Conservation (phyloP, 805 yeast species). For the Pichia membranifaciens region DNA sequence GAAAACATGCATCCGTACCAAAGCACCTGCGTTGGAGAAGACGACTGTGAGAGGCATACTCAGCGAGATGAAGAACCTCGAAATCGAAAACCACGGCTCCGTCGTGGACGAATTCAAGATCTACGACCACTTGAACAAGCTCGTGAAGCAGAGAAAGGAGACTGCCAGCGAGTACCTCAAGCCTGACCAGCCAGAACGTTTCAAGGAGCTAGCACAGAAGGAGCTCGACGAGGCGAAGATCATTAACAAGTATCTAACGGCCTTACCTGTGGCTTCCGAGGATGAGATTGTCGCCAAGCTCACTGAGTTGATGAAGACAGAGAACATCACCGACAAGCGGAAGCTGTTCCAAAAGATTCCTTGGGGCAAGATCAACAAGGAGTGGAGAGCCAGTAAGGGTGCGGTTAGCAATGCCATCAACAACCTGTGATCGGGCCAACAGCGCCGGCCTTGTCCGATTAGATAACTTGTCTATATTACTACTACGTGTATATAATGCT, state of each 20-base stretch:
- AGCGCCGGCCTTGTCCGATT: too few relatives aligned
- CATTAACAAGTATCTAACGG: slow-evolving; percentile 29
- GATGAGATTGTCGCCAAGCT: slow-evolving; percentile 32
- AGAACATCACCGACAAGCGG: slow-evolving; percentile 22
- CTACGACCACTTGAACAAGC: slow-evolving; percentile 30
- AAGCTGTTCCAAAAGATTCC: slow-evolving; percentile 30
- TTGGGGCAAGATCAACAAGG: slow-evolving; percentile 29
- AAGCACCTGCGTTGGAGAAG: slow-evolving; percentile 32
- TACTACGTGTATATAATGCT: background rate
- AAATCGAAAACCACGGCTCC: slow-evolving; percentile 27
- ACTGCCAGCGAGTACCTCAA: slow-evolving; percentile 34
- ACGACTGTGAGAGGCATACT: slow-evolving; percentile 36
- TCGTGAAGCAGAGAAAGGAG: slow-evolving; percentile 36
- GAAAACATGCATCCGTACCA: slow-evolving; percentile 29
- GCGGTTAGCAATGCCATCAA: slow-evolving; percentile 27
- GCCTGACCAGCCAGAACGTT: slow-evolving; percentile 38
- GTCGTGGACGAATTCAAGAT: slow-evolving; percentile 29
- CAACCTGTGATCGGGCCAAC: slow-evolving; percentile 20
- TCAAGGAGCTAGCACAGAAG: slow-evolving; percentile 32
- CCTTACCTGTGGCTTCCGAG: slow-evolving; percentile 34
- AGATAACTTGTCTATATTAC: slow-evolving; percentile 2
- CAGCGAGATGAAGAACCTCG: slow-evolving; percentile 36
- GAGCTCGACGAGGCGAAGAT: slow-evolving; percentile 36
- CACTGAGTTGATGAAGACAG: slow-evolving; percentile 21
- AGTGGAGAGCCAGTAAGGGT: slow-evolving; percentile 34